Conservation (phyloP, 2,329 filamentous ascomycete genomes). For the Ceratocystis papillata region DNA sequence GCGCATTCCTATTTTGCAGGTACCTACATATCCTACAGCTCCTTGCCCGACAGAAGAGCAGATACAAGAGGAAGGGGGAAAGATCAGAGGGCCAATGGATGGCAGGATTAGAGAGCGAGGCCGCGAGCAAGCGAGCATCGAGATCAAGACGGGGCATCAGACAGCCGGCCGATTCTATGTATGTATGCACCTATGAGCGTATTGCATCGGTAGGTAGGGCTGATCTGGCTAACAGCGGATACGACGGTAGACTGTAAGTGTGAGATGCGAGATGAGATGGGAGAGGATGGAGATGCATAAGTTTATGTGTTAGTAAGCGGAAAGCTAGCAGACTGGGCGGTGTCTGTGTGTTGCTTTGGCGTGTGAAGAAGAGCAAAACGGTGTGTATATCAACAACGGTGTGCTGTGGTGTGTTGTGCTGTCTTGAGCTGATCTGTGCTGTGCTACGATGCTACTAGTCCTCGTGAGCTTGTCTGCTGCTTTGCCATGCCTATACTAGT, state of each 20-base stretch:
- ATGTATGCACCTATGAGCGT: background rate
- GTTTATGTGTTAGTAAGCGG: background rate
- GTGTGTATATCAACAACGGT: background rate
- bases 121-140: no score
- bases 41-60: background rate
- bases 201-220: background rate
- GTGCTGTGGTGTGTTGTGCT: background rate
- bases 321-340: background rate
- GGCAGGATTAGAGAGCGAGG: background rate
- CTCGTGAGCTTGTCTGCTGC: no score
- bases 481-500: no score
- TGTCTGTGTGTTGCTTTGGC: background rate
- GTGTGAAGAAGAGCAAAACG: background rate
- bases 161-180: background rate
- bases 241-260: background rate
- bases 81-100: background rate
- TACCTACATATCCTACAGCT: no score
- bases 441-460: background rate
- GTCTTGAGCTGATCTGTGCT: background rate
- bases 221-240: background rate
- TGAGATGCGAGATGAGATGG: background rate
- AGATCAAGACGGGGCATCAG: no score
- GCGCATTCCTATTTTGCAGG: no score
- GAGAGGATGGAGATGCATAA: background rate
- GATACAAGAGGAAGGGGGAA: background rate